Evolutionary conservation across 768 basidiomycete genomes (phyloP).

Genomic region (Kwoniella botswanensis): DNA sequence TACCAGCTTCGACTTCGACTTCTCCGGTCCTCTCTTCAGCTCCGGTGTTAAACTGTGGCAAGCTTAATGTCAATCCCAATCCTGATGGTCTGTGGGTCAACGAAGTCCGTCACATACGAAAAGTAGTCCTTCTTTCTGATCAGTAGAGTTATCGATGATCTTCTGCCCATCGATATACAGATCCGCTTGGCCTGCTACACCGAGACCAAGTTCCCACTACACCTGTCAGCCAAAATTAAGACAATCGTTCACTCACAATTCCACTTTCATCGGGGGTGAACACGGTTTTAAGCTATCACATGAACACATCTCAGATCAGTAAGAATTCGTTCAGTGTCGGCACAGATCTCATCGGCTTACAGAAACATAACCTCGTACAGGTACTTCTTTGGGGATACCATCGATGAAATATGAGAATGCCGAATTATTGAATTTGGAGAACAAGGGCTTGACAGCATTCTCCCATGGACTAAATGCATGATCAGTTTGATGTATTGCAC

Average conservation of each 20-base stretch:
- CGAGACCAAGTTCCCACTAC: constrained; percentile 39
- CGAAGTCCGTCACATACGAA: constrained; percentile 27
- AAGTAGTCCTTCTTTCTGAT: constrained; percentile 36
- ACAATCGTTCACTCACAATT: constrained; percentile 20
- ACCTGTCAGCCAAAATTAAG: constrained; percentile 48
- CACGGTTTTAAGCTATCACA: constrained; percentile 31
- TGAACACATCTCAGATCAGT: not conserved
- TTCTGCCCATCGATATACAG: constrained; percentile 44
- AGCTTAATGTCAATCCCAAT: not conserved
- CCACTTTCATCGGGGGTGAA: constrained; percentile 46
- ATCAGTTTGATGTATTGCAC: not conserved
- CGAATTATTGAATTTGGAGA: constrained; percentile 26
- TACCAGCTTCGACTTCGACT: constrained; percentile 31
- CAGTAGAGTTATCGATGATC: constrained; percentile 49
- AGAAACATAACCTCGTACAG: constrained; percentile 42
- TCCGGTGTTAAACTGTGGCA: constrained; percentile 37
- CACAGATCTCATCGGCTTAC: constrained; percentile 16
- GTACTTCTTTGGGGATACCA: constrained; percentile 37
- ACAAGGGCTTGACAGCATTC: constrained; percentile 11
- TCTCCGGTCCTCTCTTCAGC: constrained; percentile 35
- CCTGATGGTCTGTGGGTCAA: not conserved
- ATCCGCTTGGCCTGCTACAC: constrained; percentile 41
- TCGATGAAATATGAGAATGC: constrained; percentile 41
- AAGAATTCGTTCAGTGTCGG: not conserved
- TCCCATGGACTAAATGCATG: constrained; percentile 13